A percentile compares a stretch with the other conserved stretches of the same genome.
Conservation (phyloP, 768 basidiomycete genomes). For the Suillus americanus region DNA sequence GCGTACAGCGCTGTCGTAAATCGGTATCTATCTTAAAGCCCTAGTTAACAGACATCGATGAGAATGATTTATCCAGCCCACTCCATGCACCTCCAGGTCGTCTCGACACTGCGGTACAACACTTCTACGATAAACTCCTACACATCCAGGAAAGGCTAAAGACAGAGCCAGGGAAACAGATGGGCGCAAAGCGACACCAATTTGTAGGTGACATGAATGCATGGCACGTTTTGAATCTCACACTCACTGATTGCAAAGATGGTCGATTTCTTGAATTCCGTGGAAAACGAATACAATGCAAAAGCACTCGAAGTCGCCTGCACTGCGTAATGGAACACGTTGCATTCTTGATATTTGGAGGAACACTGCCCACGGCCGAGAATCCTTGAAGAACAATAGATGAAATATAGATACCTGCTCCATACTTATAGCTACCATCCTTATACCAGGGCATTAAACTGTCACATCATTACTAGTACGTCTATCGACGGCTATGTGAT, state of each 20-base stretch:
- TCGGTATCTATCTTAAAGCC: slow-evolving; percentile 31
- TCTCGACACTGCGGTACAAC: slow-evolving; percentile 64
- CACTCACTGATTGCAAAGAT: slow-evolving; percentile 42
- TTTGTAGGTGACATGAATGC: slow-evolving; percentile 45
- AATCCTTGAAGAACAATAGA: neutral
- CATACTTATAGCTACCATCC: neutral
- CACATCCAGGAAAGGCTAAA: slow-evolving; percentile 74
- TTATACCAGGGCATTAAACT: neutral
- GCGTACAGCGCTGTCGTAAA: slow-evolving; percentile 61
- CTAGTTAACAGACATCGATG: neutral
- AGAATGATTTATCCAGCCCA: slow-evolving; percentile 29
- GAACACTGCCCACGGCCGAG: neutral
- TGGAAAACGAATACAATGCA: slow-evolving; percentile 53
- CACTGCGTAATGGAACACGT: neutral
- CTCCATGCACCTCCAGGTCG: slow-evolving; percentile 48
- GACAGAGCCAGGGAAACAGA: slow-evolving; percentile 64
- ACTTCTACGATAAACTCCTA: slow-evolving; percentile 86
- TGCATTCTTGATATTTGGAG: neutral
- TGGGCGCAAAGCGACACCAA: slow-evolving; percentile 73
- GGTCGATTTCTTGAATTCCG: slow-evolving; percentile 56
- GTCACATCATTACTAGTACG: neutral
- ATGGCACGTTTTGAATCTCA: slow-evolving; percentile 7
- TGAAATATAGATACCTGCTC: neutral
- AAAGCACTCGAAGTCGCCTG: neutral
- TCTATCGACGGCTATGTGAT: neutral